Evolutionary conservation across 2,329 filamentous ascomycete genomes (phyloP), one percentile per base, ranked within the genome.

Genomic region (Alternaria gansuensis): DNA sequence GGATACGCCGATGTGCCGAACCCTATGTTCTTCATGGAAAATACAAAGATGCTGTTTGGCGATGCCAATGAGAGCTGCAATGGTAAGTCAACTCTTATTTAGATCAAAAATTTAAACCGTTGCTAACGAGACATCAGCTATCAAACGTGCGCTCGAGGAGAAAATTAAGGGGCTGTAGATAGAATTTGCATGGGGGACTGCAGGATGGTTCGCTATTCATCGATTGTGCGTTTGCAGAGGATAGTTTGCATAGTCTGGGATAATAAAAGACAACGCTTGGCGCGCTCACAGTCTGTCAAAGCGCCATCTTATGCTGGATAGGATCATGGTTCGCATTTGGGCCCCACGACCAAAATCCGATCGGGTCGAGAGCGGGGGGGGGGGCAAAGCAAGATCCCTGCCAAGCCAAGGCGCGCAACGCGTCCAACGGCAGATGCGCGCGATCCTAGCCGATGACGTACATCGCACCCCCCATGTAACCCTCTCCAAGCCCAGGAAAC

Each of bases 1-100:
- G 92, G 92, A 62, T 96, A 96, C 77, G 91, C 93, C 21, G 92
- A 97, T 78, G 91, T 97, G 9, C 90, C 90, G 10, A 97, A 97
- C 74, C 92, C 93, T 1, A 93, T 97, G 91, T 95, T 96, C 78
- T 95, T 89, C 78, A 94, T 93, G 90, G 89, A 90, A 3, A 90
- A 90, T 51, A 93, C 92, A 2, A 91, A 90, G 80, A 97, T 96
- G 93, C 77, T 97, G 58, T 96, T 97, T 79, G 92, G 93, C 26
- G 93, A 97, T 80, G 93, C 93, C 21, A 94, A 92, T 80, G 85
- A 87, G 59, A 90, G 89, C 59, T 94, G 91, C 73, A 91, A 95
- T 81, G 90, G 77, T 79, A 66, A 68, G 72, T 66, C 8, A 17
- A 24, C 4, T 40, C 21, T 2, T 23, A 17, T 10, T 7, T 10